phyloP scores from a whole-genome alignment of 2,329 filamentous ascomycete genomes.

The Stemphylium lycopersici region DNA sequence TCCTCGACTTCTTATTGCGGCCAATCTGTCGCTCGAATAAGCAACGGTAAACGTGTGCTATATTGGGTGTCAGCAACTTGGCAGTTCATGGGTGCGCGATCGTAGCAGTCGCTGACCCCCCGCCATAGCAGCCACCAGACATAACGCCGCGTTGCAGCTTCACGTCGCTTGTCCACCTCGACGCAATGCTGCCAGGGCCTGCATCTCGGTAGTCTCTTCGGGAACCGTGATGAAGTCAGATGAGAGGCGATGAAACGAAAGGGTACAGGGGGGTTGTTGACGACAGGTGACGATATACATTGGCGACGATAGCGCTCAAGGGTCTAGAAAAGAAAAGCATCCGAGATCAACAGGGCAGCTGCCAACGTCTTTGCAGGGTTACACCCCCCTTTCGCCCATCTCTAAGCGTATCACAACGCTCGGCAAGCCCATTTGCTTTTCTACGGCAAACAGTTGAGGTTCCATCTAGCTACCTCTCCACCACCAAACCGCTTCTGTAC shows the following conservation, averaged over 20 bases:
- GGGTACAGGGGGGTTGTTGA: neutral
- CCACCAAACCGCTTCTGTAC: neutral
- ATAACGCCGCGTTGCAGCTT: neutral
- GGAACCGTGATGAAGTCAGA: neutral
- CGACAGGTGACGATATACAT: neutral
- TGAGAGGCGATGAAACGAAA: constrained; percentile 1
- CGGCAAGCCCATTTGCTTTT: constrained; percentile 1
- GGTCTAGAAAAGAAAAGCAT: constrained; percentile 2
- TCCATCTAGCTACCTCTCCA: neutral
- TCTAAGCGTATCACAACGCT: neutral
- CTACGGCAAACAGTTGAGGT: neutral
- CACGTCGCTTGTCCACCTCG: neutral
- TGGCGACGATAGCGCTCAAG: neutral
- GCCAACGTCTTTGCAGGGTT: constrained; percentile 4
- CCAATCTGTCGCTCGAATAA: neutral
- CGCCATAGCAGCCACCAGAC: neutral
- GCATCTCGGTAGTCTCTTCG: neutral
- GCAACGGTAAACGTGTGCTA: neutral
- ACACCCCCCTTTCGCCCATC: neutral
- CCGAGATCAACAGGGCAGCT: constrained; percentile 4
- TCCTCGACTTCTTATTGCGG: neutral
- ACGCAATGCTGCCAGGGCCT: constrained; percentile 4
- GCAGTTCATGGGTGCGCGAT: neutral
- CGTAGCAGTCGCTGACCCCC: neutral
- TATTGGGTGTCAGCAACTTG: neutral